Evolutionary conservation across 495 filamentous ascomycete species (phyloP).

Genomic region (Trichoderma reesei): DNA sequence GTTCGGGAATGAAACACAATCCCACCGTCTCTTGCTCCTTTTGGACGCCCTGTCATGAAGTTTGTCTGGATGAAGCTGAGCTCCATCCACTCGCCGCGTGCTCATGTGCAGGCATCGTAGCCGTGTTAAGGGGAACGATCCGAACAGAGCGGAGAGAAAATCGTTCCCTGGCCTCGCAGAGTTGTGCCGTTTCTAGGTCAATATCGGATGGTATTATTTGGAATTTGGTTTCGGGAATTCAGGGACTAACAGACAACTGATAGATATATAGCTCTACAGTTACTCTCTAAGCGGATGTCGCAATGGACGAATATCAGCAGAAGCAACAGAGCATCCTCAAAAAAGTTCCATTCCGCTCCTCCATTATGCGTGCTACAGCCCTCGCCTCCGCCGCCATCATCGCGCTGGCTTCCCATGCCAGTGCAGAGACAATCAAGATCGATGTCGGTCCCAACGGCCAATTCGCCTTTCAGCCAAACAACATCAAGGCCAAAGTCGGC

Average conservation of each 20-base stretch:
- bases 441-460: slow-evolving; percentile 8
- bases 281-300: not conserved
- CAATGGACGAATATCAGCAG: not conserved
- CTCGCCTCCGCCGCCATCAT: not conserved
- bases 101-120: not conserved
- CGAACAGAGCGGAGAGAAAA: slow-evolving; percentile 1
- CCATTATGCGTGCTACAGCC: not conserved
- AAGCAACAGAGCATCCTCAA: not conserved
- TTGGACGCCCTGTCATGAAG: not conserved
- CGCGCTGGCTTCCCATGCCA: not conserved
- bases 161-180: not conserved
- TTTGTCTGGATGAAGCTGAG: not conserved
- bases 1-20: not conserved
- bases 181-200: not conserved
- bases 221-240: not conserved
- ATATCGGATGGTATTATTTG: not conserved
- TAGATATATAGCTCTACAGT: not conserved
- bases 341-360: not conserved
- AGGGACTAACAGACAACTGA: not conserved
- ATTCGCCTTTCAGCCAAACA: slow-evolving; percentile 19
- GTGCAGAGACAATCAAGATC: slow-evolving; percentile 1
- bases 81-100: not conserved
- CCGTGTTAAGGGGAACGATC: not conserved
- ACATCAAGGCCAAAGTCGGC: slow-evolving; percentile 28
- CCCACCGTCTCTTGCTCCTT: not conserved